A percentile compares a stretch with the other conserved stretches of the same genome.
phyloP scores from a whole-genome alignment of 345 rosid genomes.

The Pugionium dolabratum region DNA sequence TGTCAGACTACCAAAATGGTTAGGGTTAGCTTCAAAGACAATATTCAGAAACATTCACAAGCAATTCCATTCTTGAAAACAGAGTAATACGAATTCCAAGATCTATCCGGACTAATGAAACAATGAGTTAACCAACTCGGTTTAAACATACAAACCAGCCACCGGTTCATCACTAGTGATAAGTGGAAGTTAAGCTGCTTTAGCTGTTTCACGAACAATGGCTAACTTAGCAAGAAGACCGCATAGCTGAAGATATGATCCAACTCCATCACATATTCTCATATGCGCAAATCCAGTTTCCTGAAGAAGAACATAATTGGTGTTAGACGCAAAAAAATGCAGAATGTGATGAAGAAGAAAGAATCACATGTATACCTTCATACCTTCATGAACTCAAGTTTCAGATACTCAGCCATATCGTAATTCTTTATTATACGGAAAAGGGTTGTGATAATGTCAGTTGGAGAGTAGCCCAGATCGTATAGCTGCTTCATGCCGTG shows the following conservation, averaged over 20 bases:
- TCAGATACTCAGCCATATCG: conserved; percentile 91
- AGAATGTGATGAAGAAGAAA: not conserved
- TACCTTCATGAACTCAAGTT: conserved; percentile 97
- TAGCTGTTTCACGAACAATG: conserved; percentile 70
- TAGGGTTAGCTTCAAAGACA: conserved; percentile 13
- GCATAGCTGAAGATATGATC: conserved; percentile 92
- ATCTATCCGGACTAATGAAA: conserved; percentile 10
- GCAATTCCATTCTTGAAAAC: conserved; percentile 16
- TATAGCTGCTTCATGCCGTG: conserved; percentile 85
- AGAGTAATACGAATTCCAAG: conserved; percentile 15
- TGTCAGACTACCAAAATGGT: not conserved
- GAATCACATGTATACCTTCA: conserved; percentile 58
- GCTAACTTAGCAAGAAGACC: conserved; percentile 92
- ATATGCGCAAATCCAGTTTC: conserved; percentile 97
- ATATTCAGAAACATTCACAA: conserved; percentile 27
- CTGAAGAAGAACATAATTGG: conserved; percentile 43
- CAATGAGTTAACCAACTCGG: not conserved
- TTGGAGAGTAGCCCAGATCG: conserved; percentile 91
- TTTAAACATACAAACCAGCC: conserved; percentile 24
- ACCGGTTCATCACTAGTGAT: conserved; percentile 10
- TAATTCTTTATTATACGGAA: conserved; percentile 88
- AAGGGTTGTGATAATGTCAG: conserved; percentile 92
- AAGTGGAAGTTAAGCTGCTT: conserved; percentile 48
- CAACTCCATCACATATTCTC: conserved; percentile 97
- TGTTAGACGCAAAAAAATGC: not conserved